Conservation (phyloP, 73 alveolate genomes). For the Tetrahymena malaccensis region DNA sequence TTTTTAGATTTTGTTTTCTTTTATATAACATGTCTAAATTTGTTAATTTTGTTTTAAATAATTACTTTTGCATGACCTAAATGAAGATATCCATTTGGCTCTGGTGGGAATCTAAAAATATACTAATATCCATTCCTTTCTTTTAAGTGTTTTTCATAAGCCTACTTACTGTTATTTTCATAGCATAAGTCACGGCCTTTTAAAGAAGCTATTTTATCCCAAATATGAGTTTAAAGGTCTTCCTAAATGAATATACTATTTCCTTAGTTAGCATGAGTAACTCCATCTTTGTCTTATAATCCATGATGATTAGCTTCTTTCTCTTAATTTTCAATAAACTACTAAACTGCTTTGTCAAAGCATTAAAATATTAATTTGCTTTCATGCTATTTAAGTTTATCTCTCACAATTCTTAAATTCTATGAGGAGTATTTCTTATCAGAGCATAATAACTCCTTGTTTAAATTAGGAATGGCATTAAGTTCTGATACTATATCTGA, state of each 20-base stretch:
- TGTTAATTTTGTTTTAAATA: background rate
- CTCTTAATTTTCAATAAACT: background rate
- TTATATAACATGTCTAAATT: no score
- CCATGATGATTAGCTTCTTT: background rate
- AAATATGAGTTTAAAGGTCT: background rate
- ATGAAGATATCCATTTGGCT: conserved; percentile 99
- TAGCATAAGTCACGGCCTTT: background rate
- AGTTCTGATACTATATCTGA: background rate
- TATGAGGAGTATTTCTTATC: background rate
- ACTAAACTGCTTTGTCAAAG: background rate
- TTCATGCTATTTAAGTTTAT: background rate
- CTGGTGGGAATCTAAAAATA: conserved; percentile 99
- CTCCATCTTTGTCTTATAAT: background rate
- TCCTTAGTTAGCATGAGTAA: background rate
- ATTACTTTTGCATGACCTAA: conserved; percentile 96
- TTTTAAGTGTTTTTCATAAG: conserved; percentile 58
- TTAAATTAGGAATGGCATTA: background rate
- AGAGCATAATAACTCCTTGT: background rate
- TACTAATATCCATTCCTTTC: conserved; percentile 65
- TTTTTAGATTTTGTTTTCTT: background rate
- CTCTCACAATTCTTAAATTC: background rate
- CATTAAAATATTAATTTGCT: background rate
- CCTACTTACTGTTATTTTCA: conserved; percentile 42
- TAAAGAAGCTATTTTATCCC: background rate
- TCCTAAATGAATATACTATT: background rate